phyloP scores from a whole-genome alignment of 305 asterid genomes.

The Nicotiana rustica region DNA sequence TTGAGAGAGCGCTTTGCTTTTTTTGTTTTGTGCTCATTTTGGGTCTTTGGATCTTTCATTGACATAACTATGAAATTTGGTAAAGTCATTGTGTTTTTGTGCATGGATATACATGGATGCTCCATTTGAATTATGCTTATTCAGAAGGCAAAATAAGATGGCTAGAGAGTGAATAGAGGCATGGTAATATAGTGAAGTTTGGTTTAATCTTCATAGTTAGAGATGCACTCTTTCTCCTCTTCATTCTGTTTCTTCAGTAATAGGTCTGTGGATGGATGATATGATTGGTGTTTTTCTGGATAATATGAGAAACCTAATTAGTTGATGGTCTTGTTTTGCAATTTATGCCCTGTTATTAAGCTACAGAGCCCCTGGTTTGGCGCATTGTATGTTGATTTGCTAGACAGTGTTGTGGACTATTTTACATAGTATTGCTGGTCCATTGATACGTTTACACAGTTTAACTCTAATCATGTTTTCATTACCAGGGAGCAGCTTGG shows the following conservation, averaged over 20 bases:
- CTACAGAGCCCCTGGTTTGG: not conserved
- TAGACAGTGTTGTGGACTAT: not conserved
- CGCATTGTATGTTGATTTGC: not conserved
- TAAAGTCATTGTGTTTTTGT: not conserved
- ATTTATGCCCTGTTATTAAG: not conserved
- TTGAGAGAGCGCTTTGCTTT: not conserved
- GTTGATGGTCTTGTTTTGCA: not conserved
- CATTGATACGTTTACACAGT: not conserved
- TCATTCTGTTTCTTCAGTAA: not conserved
- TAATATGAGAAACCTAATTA: too few species aligned
- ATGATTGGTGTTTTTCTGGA: not conserved
- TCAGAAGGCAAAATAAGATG: not conserved
- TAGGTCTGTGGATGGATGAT: not conserved
- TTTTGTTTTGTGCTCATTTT: not conserved
- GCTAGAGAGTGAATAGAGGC: not conserved
- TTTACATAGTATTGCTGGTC: not conserved
- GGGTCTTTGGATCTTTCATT: too few species aligned
- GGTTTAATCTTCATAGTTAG: not conserved
- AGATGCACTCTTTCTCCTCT: not conserved
- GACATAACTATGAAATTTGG: not conserved
- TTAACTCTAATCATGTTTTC: not conserved
- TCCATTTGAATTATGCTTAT: not conserved
- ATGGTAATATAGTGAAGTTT: not conserved
- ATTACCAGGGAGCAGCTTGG: slow-evolving; percentile 88
- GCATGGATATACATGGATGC: not conserved